These are phyloP conservation scores for Acidiella bohemica DNA, from an alignment of 495 filamentous ascomycete species.

Conservation along the genomic window DNA sequence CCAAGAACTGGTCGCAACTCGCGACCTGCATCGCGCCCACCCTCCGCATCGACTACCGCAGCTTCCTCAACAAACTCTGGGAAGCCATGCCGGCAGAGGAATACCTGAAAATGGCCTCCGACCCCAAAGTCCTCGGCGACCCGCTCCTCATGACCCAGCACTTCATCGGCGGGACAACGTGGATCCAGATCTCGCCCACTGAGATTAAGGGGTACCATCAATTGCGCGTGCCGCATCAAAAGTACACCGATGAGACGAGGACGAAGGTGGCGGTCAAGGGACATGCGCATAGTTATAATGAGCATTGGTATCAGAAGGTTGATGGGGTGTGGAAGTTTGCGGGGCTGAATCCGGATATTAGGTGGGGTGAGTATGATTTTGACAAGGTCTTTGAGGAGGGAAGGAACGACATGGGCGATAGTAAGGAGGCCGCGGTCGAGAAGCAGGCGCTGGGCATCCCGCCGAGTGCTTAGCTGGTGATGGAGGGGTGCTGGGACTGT, in stretches of 20 bases:
- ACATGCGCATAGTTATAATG: constrained; percentile 58
- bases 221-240: constrained; percentile 60
- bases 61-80: constrained; percentile 58
- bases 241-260: constrained; percentile 42
- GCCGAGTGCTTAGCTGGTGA: not conserved
- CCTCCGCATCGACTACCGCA: constrained; percentile 59
- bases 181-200: constrained; percentile 55
- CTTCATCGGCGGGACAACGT: constrained; percentile 57
- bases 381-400: constrained; percentile 32
- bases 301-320: constrained; percentile 60
- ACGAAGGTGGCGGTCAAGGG: constrained; percentile 44
- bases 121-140: constrained; percentile 54
- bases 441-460: constrained; percentile 7
- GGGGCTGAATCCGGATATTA: constrained; percentile 54
- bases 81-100: constrained; percentile 59
- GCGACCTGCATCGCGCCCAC: constrained; percentile 58
- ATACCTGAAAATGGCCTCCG: constrained; percentile 55
- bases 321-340: constrained; percentile 75
- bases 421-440: too few species aligned
- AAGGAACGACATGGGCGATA: constrained; percentile 26
- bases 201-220: constrained; percentile 64
- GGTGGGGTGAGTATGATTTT: constrained; percentile 62
- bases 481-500: too few species aligned
- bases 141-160: constrained; percentile 61
- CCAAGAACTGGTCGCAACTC: constrained; percentile 65